Percentiles rank a stretch among this genome's conserved stretches.
phyloP scores from a whole-genome alignment of 306 rosid species.

The Citrullus mucosospermus region DNA sequence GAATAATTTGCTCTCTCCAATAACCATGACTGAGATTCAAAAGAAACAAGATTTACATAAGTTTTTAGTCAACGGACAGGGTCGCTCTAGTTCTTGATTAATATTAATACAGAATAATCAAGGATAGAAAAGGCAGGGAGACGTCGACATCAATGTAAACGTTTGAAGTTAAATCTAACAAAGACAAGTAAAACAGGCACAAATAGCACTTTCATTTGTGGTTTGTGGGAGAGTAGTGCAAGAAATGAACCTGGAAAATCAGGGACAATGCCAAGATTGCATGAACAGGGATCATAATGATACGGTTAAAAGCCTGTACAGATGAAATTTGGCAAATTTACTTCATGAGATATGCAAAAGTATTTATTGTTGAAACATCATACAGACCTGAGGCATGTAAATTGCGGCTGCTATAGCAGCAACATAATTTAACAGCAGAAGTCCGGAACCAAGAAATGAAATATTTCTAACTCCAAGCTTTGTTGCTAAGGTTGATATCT shows the following conservation, averaged over 20 bases:
- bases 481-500: conserved; percentile 89
- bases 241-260: conserved; percentile 62
- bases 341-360: neutral
- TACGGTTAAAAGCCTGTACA: conserved; percentile 75
- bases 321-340: conserved; percentile 10
- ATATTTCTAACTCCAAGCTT: conserved; percentile 87
- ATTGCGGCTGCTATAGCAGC: conserved; percentile 61
- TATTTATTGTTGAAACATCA: neutral
- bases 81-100: neutral
- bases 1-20: conserved; percentile 75
- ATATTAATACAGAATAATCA: neutral
- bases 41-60: conserved; percentile 5
- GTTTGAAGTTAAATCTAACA: neutral
- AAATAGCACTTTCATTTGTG: neutral
- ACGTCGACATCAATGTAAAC: neutral
- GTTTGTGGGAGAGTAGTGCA: neutral
- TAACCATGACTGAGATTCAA: conserved; percentile 42
- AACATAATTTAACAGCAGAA: conserved; percentile 66
- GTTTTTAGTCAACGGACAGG: neutral
- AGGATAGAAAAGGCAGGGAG: neutral
- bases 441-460: conserved; percentile 85
- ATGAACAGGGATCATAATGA: conserved; percentile 68
- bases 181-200: neutral
- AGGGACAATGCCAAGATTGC: conserved; percentile 47
- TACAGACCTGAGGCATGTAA: conserved; percentile 65